Percentiles rank a stretch among this genome's conserved stretches.
Conservation (phyloP, 2,329 filamentous ascomycete genomes). For the Exophiala spinifera region DNA sequence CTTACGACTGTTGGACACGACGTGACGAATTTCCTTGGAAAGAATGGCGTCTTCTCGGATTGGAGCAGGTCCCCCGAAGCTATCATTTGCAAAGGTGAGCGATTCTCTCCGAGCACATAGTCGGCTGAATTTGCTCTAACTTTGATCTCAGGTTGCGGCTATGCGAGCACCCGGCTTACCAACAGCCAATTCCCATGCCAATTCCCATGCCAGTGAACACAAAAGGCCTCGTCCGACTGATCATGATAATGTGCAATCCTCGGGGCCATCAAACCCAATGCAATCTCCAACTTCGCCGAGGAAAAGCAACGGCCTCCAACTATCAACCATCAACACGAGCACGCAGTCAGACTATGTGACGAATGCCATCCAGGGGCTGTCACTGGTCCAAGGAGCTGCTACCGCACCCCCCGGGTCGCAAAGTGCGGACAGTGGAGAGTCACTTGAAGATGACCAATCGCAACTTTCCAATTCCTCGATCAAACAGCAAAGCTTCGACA, state of each 20-base stretch:
- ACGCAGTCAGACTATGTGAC: constrained; percentile 20
- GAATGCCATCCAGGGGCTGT: constrained; percentile 22
- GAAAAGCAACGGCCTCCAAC: neutral
- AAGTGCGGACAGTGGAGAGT: constrained; percentile 27
- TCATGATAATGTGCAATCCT: constrained; percentile 4
- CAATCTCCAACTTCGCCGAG: constrained; percentile 6
- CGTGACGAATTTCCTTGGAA: constrained; percentile 29
- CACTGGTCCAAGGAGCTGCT: constrained; percentile 15
- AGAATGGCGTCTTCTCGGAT: constrained; percentile 31
- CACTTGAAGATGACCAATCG: constrained; percentile 47
- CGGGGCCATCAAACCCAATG: neutral
- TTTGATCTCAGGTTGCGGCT: constrained; percentile 40
- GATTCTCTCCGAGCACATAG: constrained; percentile 21
- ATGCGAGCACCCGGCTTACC: constrained; percentile 36
- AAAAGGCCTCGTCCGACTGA: constrained; percentile 25
- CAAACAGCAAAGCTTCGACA: constrained; percentile 86
- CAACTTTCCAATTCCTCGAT: constrained; percentile 60
- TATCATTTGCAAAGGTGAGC: constrained; percentile 72
- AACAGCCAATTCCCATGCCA: constrained; percentile 14
- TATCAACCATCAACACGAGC: constrained; percentile 6
- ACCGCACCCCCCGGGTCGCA: constrained; percentile 10
- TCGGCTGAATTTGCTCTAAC: constrained; percentile 29
- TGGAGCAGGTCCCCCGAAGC: constrained; percentile 45
- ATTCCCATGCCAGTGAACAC: constrained; percentile 14
- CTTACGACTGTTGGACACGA: constrained; percentile 27